Conservation (phyloP, 2,329 filamentous ascomycete species). For the Coccinonectria pachysandricola region DNA sequence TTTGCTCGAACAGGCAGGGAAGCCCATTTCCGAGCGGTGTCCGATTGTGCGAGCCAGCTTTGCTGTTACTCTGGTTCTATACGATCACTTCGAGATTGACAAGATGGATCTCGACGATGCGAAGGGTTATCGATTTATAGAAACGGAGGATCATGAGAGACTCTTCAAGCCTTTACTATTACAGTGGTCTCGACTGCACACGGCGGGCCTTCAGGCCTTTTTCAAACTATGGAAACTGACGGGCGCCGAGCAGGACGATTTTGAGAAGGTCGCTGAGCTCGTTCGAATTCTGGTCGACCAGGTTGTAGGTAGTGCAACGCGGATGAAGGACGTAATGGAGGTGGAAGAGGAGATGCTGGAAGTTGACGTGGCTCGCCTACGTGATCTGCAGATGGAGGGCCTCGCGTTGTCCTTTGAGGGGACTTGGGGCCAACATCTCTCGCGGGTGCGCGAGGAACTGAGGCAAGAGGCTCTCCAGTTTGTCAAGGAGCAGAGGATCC, state of each 20-base stretch:
- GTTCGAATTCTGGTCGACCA: slow-evolving; percentile 84
- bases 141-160: slow-evolving; percentile 71
- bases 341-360: slow-evolving; percentile 82
- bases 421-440: slow-evolving; percentile 83
- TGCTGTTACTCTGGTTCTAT: slow-evolving; percentile 77
- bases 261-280: slow-evolving; percentile 86
- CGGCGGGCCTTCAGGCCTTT: slow-evolving; percentile 75
- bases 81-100: slow-evolving; percentile 93
- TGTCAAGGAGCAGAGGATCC: slow-evolving; percentile 90
- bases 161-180: slow-evolving; percentile 79
- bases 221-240: slow-evolving; percentile 89
- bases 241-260: slow-evolving; percentile 74
- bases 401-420: slow-evolving; percentile 87
- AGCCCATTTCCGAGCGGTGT: slow-evolving; percentile 62
- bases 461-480: slow-evolving; percentile 89
- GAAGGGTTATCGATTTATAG: slow-evolving; percentile 63
- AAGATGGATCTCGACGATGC: slow-evolving; percentile 70
- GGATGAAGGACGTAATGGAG: slow-evolving; percentile 75
- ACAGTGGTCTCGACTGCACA: slow-evolving; percentile 88
- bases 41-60: slow-evolving; percentile 81
- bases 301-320: slow-evolving; percentile 70
- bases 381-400: slow-evolving; percentile 87
- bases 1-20: slow-evolving; percentile 76
- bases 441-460: slow-evolving; percentile 82
- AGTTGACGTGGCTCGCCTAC: slow-evolving; percentile 67